Conservation (phyloP, 164 flowering plant species). For the Umbellularia californica region DNA sequence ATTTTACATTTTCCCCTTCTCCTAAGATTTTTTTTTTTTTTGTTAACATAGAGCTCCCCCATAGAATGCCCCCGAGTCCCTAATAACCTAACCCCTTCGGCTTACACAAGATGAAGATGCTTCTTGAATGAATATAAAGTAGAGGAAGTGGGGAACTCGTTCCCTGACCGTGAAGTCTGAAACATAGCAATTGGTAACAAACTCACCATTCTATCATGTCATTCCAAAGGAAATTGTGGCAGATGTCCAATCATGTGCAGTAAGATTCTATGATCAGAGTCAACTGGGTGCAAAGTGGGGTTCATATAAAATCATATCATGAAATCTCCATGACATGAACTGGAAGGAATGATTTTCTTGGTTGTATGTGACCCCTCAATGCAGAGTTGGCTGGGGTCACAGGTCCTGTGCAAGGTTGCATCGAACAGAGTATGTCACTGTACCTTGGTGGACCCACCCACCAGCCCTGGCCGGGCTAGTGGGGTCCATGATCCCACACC, state of each 20-base stretch:
- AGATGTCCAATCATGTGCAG: background rate
- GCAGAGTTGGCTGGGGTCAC: background rate
- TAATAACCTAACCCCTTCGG: no score
- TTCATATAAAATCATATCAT: background rate
- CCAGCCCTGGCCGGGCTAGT: background rate
- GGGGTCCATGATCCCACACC: background rate
- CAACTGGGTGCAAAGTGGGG: background rate
- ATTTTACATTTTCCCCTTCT: no score
- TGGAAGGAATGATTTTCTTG: background rate
- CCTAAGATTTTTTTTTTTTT: no score
- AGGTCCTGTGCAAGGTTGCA: background rate
- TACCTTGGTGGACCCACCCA: no score
- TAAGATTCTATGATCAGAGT: background rate
- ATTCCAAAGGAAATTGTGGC: background rate
- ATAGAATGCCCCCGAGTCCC: no score
- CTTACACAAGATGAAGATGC: no score
- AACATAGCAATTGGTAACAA: no score
- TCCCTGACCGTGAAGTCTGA: no score
- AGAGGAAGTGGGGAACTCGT: no score
- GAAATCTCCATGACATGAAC: background rate
- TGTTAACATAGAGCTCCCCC: no score
- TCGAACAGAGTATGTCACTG: background rate
- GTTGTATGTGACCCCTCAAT: background rate
- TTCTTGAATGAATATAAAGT: no score
- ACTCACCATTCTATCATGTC: background rate